These are phyloP conservation scores for Cryphonectria nitschkei DNA, from an alignment of 2,329 filamentous ascomycete genomes.

Conservation along the genomic window DNA sequence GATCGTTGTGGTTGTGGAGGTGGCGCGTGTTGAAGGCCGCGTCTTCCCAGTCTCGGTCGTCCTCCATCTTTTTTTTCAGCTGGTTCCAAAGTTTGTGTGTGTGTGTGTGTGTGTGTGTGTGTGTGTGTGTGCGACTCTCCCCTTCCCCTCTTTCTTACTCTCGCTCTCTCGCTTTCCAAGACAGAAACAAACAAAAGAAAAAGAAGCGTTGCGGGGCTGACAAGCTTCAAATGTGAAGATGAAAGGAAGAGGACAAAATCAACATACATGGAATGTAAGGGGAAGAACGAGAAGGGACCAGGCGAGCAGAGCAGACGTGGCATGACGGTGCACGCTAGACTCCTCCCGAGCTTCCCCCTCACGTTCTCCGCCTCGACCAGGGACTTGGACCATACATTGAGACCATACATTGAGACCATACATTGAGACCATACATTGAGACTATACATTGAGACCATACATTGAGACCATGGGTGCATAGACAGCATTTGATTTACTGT, in stretches of 20 bases:
- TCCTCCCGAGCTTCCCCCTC: not conserved
- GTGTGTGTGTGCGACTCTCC: too few species aligned
- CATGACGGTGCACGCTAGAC: not conserved
- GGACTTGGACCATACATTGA: not conserved
- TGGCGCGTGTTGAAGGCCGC: conserved; percentile 33
- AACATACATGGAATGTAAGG: not conserved
- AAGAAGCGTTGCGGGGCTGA: not conserved
- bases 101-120: too few species aligned
- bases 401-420: not conserved
- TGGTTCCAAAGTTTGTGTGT: too few species aligned
- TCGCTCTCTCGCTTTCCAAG: too few species aligned
- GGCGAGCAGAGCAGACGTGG: not conserved
- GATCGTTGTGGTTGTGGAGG: conserved; percentile 33
- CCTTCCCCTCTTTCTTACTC: not conserved
- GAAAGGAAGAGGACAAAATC: not conserved
- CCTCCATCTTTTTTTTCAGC: conserved; percentile 11
- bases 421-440: too few species aligned
- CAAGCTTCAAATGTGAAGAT: not conserved
- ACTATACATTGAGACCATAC: too few species aligned
- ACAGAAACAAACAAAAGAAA: too few species aligned
- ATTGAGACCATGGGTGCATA: not conserved
- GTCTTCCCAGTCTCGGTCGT: conserved; percentile 33
- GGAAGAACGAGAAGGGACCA: not conserved
- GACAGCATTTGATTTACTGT: not conserved
- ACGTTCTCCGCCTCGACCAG: not conserved